phyloP scores from a whole-genome alignment of 352 stramenopile genomes.

The Pythium periplocum region DNA sequence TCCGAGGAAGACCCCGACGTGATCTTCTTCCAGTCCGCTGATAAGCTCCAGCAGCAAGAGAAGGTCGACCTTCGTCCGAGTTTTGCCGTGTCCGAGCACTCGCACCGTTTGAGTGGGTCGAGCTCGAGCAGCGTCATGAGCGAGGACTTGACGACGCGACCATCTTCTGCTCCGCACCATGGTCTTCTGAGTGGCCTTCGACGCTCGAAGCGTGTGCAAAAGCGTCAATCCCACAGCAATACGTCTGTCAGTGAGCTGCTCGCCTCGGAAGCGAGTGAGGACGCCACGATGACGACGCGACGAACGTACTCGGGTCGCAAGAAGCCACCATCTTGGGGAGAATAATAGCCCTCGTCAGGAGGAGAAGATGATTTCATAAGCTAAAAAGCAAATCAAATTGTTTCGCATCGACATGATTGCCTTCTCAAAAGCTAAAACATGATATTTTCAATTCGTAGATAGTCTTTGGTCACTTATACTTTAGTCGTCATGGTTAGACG shows the following conservation, averaged over 20 bases:
- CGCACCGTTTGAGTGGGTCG: conserved; percentile 40
- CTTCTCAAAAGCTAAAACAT: no score
- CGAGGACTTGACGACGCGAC: conserved; percentile 20
- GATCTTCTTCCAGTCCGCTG: conserved; percentile 16
- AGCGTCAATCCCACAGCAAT: conserved; percentile 18
- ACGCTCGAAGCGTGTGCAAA: conserved; percentile 29
- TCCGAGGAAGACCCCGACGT: conserved; percentile 10
- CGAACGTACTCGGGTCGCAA: conserved; percentile 73
- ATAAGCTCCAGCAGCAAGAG: conserved; percentile 11
- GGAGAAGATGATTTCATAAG: no score
- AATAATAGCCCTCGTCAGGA: conserved; percentile 23
- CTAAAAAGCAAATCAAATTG: no score
- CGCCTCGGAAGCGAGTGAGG: neutral
- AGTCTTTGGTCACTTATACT: no score
- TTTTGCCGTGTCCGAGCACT: conserved; percentile 29
- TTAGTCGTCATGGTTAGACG: no score
- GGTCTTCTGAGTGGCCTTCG: conserved; percentile 36
- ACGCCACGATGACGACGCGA: conserved; percentile 23
- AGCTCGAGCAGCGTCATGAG: conserved; percentile 40
- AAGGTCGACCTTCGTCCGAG: neutral
- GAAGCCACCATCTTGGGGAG: conserved; percentile 70
- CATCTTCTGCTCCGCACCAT: conserved; percentile 5
- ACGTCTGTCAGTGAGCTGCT: no score
- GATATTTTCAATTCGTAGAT: no score
- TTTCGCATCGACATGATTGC: no score